phyloP scores from a whole-genome alignment of 1,139 yeast genomes.

The Protomyces arabidopsidicola region DNA sequence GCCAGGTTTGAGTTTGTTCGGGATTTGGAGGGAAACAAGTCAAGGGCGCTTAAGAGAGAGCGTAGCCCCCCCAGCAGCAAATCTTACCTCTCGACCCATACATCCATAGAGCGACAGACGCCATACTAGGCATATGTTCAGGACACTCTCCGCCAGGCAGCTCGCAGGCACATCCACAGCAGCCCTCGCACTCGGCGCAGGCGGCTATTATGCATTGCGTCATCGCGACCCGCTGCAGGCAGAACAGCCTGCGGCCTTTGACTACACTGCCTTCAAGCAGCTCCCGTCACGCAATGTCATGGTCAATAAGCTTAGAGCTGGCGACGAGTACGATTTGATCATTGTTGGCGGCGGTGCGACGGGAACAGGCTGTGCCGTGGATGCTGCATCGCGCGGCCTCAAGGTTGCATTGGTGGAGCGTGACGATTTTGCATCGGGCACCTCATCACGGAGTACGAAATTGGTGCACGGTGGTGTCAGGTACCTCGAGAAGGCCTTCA shows the following conservation, averaged over 20 bases:
- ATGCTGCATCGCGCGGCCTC: constrained; percentile 85
- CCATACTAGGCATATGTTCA: not conserved
- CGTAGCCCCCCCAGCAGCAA: too few relatives aligned
- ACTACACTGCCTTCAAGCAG: constrained; percentile 11
- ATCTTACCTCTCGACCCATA: too few relatives aligned
- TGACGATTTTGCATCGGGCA: constrained; percentile 85
- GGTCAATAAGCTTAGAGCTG: constrained; percentile 17
- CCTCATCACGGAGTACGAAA: constrained; percentile 92
- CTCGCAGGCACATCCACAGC: constrained; percentile 13
- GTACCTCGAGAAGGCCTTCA: constrained; percentile 85
- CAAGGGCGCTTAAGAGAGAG: too few relatives aligned
- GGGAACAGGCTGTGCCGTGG: constrained; percentile 90
- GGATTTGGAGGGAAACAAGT: too few relatives aligned
- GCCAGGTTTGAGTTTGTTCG: too few relatives aligned
- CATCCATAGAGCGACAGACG: too few relatives aligned
- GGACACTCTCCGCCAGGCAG: not conserved
- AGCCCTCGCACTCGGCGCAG: constrained; percentile 6
- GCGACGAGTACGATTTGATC: constrained; percentile 58
- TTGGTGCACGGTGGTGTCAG: constrained; percentile 98
- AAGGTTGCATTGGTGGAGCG: constrained; percentile 83
- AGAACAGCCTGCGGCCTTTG: constrained; percentile 14
- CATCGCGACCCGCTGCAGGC: constrained; percentile 19
- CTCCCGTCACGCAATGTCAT: constrained; percentile 17
- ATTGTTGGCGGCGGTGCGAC: constrained; percentile 96
- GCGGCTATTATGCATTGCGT: constrained; percentile 13